These are phyloP conservation scores for Collybia mongolica DNA, from an alignment of 768 basidiomycete species.

Conservation along the genomic window DNA sequence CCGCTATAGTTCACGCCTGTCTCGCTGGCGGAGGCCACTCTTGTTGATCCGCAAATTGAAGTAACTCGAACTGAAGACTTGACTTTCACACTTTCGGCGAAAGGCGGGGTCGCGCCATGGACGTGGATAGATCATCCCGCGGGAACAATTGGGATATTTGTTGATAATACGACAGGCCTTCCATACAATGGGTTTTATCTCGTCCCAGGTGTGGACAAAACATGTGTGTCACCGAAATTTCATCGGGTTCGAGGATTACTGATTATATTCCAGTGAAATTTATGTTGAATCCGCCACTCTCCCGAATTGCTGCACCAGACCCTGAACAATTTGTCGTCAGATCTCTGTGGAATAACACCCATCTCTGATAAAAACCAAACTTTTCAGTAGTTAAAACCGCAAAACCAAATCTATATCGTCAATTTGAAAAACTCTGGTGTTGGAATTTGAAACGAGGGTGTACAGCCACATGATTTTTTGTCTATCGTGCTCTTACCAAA, in stretches of 20 bases:
- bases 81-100: conserved; percentile 51
- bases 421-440: too few relatives aligned
- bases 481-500: too few relatives aligned
- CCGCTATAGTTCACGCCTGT: conserved; percentile 47
- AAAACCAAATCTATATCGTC: background rate
- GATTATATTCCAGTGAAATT: conserved; percentile 35
- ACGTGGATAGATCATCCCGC: conserved; percentile 61
- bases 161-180: conserved; percentile 36
- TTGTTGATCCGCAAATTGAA: conserved; percentile 47
- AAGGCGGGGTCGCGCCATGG: conserved; percentile 54
- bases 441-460: too few relatives aligned
- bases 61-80: conserved; percentile 30
- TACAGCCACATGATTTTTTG: too few relatives aligned
- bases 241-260: too few relatives aligned
- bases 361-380: conserved; percentile 18
- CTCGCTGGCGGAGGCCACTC: conserved; percentile 41
- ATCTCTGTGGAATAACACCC: conserved; percentile 55
- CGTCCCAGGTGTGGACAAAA: conserved; percentile 52
- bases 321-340: conserved; percentile 47
- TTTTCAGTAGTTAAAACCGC: background rate
- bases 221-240: conserved; percentile 30
- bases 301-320: conserved; percentile 33
- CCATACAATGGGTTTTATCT: conserved; percentile 57
- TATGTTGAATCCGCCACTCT: conserved; percentile 34
- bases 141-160: conserved; percentile 53